phyloP scores from a whole-genome alignment of 2,329 filamentous ascomycete species.

The Metarhizium album region DNA sequence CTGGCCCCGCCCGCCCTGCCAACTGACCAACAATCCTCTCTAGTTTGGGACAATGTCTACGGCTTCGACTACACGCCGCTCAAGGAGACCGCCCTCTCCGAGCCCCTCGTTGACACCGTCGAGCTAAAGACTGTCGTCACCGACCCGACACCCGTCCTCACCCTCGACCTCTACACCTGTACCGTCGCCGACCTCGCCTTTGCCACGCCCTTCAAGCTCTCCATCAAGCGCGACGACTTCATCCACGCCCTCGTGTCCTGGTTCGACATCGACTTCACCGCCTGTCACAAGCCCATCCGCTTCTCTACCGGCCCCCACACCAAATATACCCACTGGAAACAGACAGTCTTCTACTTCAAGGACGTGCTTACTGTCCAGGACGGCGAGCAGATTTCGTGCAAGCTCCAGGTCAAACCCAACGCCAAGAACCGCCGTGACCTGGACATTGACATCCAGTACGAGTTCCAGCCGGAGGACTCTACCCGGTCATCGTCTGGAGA shows the following conservation, averaged over 20 bases:
- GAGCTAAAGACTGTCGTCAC: conserved; percentile 96
- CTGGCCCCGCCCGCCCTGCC: not conserved
- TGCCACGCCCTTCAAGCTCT: conserved; percentile 63
- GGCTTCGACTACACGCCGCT: conserved; percentile 94
- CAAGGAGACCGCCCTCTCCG: conserved; percentile 85
- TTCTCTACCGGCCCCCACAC: conserved; percentile 97
- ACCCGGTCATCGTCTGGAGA: conserved; percentile 57
- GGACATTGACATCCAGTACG: conserved; percentile 80
- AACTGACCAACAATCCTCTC: not conserved
- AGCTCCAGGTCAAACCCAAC: conserved; percentile 76
- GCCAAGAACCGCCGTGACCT: conserved; percentile 89
- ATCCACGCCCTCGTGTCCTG: conserved; percentile 93
- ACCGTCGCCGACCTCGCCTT: conserved; percentile 76
- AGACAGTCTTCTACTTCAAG: conserved; percentile 95
- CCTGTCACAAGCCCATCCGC: conserved; percentile 93
- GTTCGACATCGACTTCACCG: conserved; percentile 98
- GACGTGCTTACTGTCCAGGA: conserved; percentile 87
- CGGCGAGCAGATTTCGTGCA: conserved; percentile 67
- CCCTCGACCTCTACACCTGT: conserved; percentile 88
- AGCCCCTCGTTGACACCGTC: conserved; percentile 95
- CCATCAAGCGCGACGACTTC: conserved; percentile 79
- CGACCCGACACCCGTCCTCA: conserved; percentile 75
- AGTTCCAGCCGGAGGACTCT: conserved; percentile 64
- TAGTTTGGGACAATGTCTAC: conserved; percentile 99
- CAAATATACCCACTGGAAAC: conserved; percentile 99